Evolutionary conservation across 805 yeast species (phyloP).

Genomic region (Priceomyces melissophilus): DNA sequence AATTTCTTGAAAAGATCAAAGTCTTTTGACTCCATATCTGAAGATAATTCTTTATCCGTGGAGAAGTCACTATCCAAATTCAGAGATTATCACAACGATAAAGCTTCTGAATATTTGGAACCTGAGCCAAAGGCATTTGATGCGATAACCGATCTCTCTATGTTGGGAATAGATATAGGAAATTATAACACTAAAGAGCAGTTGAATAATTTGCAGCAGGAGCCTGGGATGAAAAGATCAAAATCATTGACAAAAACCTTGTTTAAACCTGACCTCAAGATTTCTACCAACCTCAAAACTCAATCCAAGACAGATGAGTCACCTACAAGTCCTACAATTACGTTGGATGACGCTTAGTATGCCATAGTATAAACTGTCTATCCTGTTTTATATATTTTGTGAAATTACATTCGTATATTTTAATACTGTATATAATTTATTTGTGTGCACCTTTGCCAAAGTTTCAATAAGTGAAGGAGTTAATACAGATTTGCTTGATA

Average conservation of each 20-base stretch:
- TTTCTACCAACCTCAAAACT: slow-evolving; percentile 15
- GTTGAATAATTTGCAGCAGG: slow-evolving; percentile 16
- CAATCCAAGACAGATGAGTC: background rate
- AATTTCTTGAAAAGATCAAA: slow-evolving; percentile 34
- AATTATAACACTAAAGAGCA: slow-evolving; percentile 21
- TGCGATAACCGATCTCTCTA: slow-evolving; percentile 23
- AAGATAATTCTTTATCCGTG: slow-evolving; percentile 17
- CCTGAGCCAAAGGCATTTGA: slow-evolving; percentile 34
- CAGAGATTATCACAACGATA: slow-evolving; percentile 16
- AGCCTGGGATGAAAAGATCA: slow-evolving; percentile 12
- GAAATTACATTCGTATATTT: background rate
- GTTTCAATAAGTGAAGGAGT: background rate
- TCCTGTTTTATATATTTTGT: slow-evolving; percentile 1
- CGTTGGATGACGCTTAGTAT: slow-evolving; percentile 33
- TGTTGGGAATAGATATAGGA: slow-evolving; percentile 29
- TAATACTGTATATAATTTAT: slow-evolving; percentile 4
- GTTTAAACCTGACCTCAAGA: slow-evolving; percentile 28
- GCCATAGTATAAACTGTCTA: background rate
- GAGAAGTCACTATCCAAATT: slow-evolving; percentile 21
- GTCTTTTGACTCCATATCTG: slow-evolving; percentile 21
- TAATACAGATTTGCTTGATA: no score
- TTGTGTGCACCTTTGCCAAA: background rate
- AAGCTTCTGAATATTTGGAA: slow-evolving; percentile 22
- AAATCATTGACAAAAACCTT: slow-evolving; percentile 34
- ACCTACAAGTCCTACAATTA: slow-evolving; percentile 33